Base-by-base conservation (phyloP, 2,329 filamentous ascomycete species). In the Rhynchosporium secalis region DNA sequence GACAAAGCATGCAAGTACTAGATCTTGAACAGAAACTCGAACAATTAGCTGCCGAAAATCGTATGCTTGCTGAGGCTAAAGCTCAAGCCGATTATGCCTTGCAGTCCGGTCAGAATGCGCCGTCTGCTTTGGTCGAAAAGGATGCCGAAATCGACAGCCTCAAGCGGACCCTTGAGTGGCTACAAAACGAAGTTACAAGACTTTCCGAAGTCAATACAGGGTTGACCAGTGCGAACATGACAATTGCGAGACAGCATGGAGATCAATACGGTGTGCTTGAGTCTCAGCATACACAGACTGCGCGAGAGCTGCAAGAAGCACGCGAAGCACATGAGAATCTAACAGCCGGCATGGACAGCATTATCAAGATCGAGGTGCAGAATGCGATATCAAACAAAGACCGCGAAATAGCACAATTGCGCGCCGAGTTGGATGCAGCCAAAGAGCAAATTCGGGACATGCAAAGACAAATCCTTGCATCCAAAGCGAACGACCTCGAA, bases 1-100 rank as follows among this genome's bases (percentile, higher is more conserved):
- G 94, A 74, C 95, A 96, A 78, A 98, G 94, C 82, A 94, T 98
- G 88, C 94, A 98, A 78, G 87, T 94, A 60, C 87, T 98, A 65
- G 94, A 99, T 72, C 87, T 99, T 73, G 92, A 98, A 80, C 82
- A 85, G 64, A 86, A 85, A 72, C 84, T 99, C 71, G 92, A 97
- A 70, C 89, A 94, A 76, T 82, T 99, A 67, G 81, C 89, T 46
- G 86, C 88, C 28, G 94, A 99, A 75, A 98, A 98, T 73, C 87
- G 88, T 61, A 79, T 86, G 65, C 86, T 99, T 33, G 82, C 86
- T 69, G 88, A 93, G 55, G 88, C 90, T 51, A 88, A 88, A 70
- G 76, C 82, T 58, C 84, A 85, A 55, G 85, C 90, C 60, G 91
- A 96, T 76, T 81, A 86, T 65, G 81, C 79, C 58, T 74, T 89